Percentiles rank a stretch among this genome's conserved stretches.
Conservation (phyloP, 345 rosid species). For the Psidium friedrichsthalianum region DNA sequence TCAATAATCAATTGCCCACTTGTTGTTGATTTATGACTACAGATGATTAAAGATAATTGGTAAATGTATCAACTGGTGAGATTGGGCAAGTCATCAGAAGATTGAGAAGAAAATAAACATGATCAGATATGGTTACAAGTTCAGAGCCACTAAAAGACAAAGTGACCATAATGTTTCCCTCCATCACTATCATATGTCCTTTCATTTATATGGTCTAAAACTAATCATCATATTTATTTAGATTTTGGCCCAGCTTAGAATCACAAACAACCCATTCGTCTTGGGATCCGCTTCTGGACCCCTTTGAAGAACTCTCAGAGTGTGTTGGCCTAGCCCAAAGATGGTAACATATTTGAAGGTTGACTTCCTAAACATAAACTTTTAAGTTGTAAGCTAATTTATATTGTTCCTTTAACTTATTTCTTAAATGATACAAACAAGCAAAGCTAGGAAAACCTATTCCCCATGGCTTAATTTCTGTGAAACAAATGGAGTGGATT, state of each 20-base stretch:
- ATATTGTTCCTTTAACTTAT: too few relatives aligned
- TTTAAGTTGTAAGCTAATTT: not conserved
- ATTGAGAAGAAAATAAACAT: too few relatives aligned
- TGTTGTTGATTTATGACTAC: too few relatives aligned
- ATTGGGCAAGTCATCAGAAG: too few relatives aligned
- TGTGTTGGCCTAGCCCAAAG: not conserved
- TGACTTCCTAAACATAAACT: not conserved
- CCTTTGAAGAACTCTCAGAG: not conserved
- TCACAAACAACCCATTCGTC: not conserved
- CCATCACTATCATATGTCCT: not conserved
- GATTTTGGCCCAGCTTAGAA: not conserved
- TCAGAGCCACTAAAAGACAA: too few relatives aligned
- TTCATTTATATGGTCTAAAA: not conserved
- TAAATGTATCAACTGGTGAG: too few relatives aligned
- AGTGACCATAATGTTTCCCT: too few relatives aligned
- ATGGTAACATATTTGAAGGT: not conserved
- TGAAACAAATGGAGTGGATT: not conserved
- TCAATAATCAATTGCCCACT: too few relatives aligned
- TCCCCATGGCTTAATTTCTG: not conserved
- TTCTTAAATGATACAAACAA: not conserved
- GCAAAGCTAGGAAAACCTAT: not conserved
- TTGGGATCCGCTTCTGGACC: not conserved
- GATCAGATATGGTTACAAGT: too few relatives aligned
- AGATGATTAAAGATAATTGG: too few relatives aligned
- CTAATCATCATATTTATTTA: not conserved